Percentiles rank a stretch among this genome's conserved stretches.
Conservation (phyloP, 106 monocot genomes). For the Chionographis japonica region DNA sequence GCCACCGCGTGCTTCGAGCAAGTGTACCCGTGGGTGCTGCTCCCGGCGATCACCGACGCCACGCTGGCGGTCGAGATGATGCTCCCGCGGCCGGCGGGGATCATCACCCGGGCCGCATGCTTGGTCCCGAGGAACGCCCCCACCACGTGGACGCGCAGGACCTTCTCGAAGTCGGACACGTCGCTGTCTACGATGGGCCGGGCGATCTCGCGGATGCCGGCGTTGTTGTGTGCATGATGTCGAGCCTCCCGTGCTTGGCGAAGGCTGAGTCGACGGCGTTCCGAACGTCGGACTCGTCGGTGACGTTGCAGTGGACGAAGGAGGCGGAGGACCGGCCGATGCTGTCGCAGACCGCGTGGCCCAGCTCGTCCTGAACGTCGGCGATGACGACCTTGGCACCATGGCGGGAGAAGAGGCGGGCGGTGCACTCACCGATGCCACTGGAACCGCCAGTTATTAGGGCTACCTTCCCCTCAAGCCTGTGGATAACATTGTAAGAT, state of each 20-base stretch:
- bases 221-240: constrained; percentile 27
- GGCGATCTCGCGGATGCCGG: neutral
- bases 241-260: constrained; percentile 6
- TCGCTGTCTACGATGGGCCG: neutral
- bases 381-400: constrained; percentile 24
- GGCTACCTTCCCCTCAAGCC: constrained; percentile 43
- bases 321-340: neutral
- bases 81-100: neutral
- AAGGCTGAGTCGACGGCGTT: constrained; percentile 3
- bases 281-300: constrained; percentile 1
- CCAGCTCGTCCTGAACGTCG: constrained; percentile 33
- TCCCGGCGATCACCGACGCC: neutral
- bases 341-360: neutral
- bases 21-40: neutral
- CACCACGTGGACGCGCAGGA: neutral
- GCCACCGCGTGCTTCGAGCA: constrained; percentile 10
- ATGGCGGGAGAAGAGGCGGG: constrained; percentile 15
- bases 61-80: constrained; percentile 10
- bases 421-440: constrained; percentile 38
- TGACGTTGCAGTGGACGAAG: constrained; percentile 5
- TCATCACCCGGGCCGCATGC: constrained; percentile 26
- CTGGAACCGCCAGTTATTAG: constrained; percentile 32
- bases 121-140: constrained; percentile 11
- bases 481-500: neutral
- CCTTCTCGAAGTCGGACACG: neutral